phyloP scores from a whole-genome alignment of 2,329 filamentous ascomycete genomes.

The Diaporthe citrichinensis region DNA sequence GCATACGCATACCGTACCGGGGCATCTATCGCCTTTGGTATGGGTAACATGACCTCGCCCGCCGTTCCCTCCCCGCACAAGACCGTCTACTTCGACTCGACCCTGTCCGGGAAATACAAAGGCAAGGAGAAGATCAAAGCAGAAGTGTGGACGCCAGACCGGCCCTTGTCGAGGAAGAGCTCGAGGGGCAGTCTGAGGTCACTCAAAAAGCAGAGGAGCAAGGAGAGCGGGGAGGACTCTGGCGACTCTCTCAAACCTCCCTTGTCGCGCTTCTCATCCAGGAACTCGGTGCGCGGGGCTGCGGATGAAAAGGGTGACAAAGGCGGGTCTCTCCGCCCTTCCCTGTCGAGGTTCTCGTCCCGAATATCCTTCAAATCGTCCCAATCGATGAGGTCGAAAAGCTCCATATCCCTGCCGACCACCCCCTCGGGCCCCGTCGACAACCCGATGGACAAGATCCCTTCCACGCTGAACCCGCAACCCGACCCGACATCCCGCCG shows the following conservation, averaged over 20 bases:
- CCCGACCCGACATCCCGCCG: slow-evolving; percentile 48
- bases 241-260: slow-evolving; percentile 36
- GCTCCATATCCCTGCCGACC: slow-evolving; percentile 32
- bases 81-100: slow-evolving; percentile 60
- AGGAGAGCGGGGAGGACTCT: slow-evolving; percentile 33
- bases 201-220: slow-evolving; percentile 33
- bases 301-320: slow-evolving; percentile 28
- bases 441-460: slow-evolving; percentile 39
- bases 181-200: slow-evolving; percentile 37
- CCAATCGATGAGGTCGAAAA: slow-evolving; percentile 23
- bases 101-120: slow-evolving; percentile 52
- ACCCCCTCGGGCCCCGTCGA: slow-evolving; percentile 27
- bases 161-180: slow-evolving; percentile 33
- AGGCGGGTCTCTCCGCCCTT: slow-evolving; percentile 9
- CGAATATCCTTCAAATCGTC: slow-evolving; percentile 36
- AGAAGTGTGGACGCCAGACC: slow-evolving; percentile 60
- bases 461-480: slow-evolving; percentile 33
- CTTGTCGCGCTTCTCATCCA: slow-evolving; percentile 39
- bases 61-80: slow-evolving; percentile 55
- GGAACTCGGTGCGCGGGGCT: slow-evolving; percentile 32
- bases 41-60: slow-evolving; percentile 58
- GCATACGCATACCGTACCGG: slow-evolving; percentile 61
- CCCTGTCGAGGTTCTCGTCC: slow-evolving; percentile 38
- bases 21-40: slow-evolving; percentile 59
- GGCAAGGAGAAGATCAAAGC: slow-evolving; percentile 59